phyloP scores from a whole-genome alignment of 2,329 filamentous ascomycete species.

The Aspergillus proliferans region DNA sequence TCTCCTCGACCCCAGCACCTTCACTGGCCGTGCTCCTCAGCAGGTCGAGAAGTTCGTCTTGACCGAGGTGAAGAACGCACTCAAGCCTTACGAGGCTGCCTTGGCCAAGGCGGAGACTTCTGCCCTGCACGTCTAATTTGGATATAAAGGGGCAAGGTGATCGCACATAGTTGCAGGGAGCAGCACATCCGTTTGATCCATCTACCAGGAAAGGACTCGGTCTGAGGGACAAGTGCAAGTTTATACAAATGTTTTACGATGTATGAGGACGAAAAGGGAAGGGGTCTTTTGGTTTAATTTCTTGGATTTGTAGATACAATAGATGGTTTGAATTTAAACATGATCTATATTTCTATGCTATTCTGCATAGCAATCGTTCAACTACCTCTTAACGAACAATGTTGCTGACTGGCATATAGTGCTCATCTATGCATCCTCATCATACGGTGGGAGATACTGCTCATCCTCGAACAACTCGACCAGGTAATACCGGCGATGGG shows the following conservation, averaged over 20 bases:
- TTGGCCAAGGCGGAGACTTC: slow-evolving; percentile 33
- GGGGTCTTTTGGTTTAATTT: background rate
- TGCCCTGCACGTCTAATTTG: slow-evolving; percentile 34
- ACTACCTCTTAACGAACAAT: background rate
- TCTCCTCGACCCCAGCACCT: slow-evolving; percentile 59
- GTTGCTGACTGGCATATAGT: background rate
- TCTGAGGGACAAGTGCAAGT: background rate
- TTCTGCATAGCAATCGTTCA: background rate
- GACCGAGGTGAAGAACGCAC: slow-evolving; percentile 43
- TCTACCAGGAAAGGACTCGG: background rate
- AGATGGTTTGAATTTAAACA: background rate
- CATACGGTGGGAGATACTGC: slow-evolving; percentile 7
- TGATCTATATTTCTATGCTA: no score
- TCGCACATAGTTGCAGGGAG: background rate
- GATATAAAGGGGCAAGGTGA: background rate
- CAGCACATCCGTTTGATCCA: background rate
- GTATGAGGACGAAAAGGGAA: background rate
- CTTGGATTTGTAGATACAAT: background rate
- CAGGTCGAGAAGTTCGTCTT: slow-evolving; percentile 49
- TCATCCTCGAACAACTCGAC: slow-evolving; percentile 10
- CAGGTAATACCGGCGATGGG: slow-evolving; percentile 7
- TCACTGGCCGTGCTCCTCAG: slow-evolving; percentile 51
- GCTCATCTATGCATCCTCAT: slow-evolving; percentile 1
- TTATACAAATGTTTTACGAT: background rate
- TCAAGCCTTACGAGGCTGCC: slow-evolving; percentile 42